Conservation (phyloP, 2,329 filamentous ascomycete genomes). For the Aspergillus calidoustus region DNA sequence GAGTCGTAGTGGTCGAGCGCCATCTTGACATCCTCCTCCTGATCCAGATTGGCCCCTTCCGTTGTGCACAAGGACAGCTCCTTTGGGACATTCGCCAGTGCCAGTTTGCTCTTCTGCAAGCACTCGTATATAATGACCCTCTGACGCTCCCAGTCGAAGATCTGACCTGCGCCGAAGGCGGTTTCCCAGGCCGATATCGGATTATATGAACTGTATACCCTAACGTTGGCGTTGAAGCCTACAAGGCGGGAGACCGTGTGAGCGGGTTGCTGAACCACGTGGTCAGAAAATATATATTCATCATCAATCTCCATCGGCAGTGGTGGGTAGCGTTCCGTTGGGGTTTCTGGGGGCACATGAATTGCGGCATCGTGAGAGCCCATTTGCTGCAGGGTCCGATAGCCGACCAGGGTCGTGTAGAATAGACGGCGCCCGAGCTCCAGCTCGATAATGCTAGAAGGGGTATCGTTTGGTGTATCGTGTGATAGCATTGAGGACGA, state of each 20-base stretch:
- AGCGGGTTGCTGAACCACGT: slow-evolving; percentile 71
- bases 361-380: slow-evolving; percentile 73
- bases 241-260: slow-evolving; percentile 71
- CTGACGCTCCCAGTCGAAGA: slow-evolving; percentile 79
- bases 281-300: slow-evolving; percentile 73
- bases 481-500: slow-evolving; percentile 28
- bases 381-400: slow-evolving; percentile 78
- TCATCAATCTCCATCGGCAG: slow-evolving; percentile 84
- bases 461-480: slow-evolving; percentile 24
- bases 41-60: slow-evolving; percentile 35
- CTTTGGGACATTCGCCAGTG: slow-evolving; percentile 68
- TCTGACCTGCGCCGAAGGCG: slow-evolving; percentile 76
- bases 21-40: slow-evolving; percentile 48
- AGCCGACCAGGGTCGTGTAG: slow-evolving; percentile 78
- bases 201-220: slow-evolving; percentile 81
- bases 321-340: slow-evolving; percentile 75
- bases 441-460: slow-evolving; percentile 45
- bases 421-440: slow-evolving; percentile 67
- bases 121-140: slow-evolving; percentile 73
- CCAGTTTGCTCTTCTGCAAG: slow-evolving; percentile 70
- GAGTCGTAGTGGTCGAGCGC: slow-evolving; percentile 52
- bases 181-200: slow-evolving; percentile 78
- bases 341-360: slow-evolving; percentile 75
- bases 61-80: slow-evolving; percentile 64
- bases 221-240: slow-evolving; percentile 80